phyloP scores from a whole-genome alignment of 2,329 filamentous ascomycete genomes.

The Tolypocladium tundrense region DNA sequence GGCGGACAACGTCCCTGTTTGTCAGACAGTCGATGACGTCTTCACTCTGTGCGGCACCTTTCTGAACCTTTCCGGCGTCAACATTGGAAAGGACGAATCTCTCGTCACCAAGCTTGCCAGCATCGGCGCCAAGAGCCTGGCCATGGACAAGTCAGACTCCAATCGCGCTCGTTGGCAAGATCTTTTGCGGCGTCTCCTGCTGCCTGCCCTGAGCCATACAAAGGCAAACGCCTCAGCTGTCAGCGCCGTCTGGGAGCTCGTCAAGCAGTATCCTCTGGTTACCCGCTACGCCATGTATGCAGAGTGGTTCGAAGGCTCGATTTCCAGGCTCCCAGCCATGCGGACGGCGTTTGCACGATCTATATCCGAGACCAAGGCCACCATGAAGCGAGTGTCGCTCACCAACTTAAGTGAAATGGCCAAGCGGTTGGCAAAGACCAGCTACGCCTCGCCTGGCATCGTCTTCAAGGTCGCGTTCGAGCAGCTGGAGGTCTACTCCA shows the following conservation, averaged over 20 bases:
- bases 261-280: conserved; percentile 66
- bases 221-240: conserved; percentile 75
- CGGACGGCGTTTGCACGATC: conserved; percentile 68
- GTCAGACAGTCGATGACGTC: conserved; percentile 82
- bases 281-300: conserved; percentile 82
- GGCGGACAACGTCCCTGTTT: conserved; percentile 86
- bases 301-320: conserved; percentile 80
- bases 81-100: conserved; percentile 73
- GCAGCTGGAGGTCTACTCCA: conserved; percentile 89
- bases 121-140: conserved; percentile 70
- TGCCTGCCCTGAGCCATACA: conserved; percentile 79
- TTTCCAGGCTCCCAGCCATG: conserved; percentile 67
- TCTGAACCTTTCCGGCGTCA: conserved; percentile 75
- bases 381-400: conserved; percentile 81
- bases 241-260: conserved; percentile 76
- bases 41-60: conserved; percentile 79
- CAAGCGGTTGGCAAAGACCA: conserved; percentile 81
- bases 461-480: conserved; percentile 83
- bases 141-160: conserved; percentile 54
- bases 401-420: conserved; percentile 83
- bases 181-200: conserved; percentile 70
- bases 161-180: conserved; percentile 78
- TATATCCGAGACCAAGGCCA: conserved; percentile 68
- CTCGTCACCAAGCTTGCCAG: conserved; percentile 74
- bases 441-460: conserved; percentile 78